Conservation (phyloP, 2,329 filamentous ascomycete species). For the Ascochyta pisi region DNA sequence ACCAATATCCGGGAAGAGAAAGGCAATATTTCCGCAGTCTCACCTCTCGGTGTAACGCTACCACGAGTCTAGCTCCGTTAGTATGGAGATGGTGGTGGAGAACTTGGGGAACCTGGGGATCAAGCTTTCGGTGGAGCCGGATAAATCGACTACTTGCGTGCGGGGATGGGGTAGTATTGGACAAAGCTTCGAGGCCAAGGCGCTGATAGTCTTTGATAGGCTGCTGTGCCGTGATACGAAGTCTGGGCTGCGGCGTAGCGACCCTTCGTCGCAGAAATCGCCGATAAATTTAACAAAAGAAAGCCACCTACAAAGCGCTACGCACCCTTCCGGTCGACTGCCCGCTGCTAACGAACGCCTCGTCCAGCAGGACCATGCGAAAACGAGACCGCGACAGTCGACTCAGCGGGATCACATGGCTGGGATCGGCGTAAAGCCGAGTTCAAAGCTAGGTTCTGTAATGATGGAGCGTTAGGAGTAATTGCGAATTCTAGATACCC, state of each 20-base stretch:
- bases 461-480: slow-evolving; percentile 31
- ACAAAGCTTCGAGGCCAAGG: slow-evolving; percentile 21
- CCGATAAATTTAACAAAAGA: slow-evolving; percentile 13
- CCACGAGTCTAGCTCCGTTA: slow-evolving; percentile 19
- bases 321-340: slow-evolving; percentile 24
- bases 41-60: slow-evolving; percentile 22
- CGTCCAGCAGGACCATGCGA: slow-evolving; percentile 18
- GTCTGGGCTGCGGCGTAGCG: slow-evolving; percentile 9
- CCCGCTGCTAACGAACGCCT: slow-evolving; percentile 29
- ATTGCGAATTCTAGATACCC: slow-evolving; percentile 19
- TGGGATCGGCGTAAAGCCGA: slow-evolving; percentile 26
- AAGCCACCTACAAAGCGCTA: slow-evolving; percentile 25
- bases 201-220: slow-evolving; percentile 29
- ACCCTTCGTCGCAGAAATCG: slow-evolving; percentile 17
- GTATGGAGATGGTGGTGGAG: slow-evolving; percentile 18
- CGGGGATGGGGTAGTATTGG: slow-evolving; percentile 24
- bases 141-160: slow-evolving; percentile 23
- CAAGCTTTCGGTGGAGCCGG: slow-evolving; percentile 23
- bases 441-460: slow-evolving; percentile 19
- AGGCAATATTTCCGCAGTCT: slow-evolving; percentile 3
- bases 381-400: slow-evolving; percentile 21
- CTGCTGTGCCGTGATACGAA: slow-evolving; percentile 10
- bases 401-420: slow-evolving; percentile 13
- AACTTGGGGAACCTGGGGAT: slow-evolving; percentile 26
- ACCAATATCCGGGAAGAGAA: neutral